A percentile compares a stretch with the other conserved stretches of the same genome.
Evolutionary conservation across 2,329 filamentous ascomycete species (phyloP).

Genomic region (Pseudogymnoascus sp.): DNA sequence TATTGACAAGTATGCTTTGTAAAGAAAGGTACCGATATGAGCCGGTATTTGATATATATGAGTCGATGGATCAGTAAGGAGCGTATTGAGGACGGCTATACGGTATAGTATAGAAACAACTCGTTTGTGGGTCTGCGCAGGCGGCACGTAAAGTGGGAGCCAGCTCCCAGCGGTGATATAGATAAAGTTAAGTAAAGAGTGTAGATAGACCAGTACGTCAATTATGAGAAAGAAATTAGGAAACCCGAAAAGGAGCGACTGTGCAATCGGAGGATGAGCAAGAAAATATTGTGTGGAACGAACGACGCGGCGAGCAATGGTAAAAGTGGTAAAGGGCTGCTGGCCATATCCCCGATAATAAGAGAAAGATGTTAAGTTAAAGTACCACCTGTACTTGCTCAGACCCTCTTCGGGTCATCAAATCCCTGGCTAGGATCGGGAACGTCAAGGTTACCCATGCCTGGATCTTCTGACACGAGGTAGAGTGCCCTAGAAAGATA

Average conservation of each 20-base stretch:
- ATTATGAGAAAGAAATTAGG: slow-evolving; percentile 37
- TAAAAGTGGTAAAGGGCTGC: slow-evolving; percentile 40
- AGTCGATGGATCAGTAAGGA: slow-evolving; percentile 29
- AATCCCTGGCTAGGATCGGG: slow-evolving; percentile 25
- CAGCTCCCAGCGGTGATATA: slow-evolving; percentile 48
- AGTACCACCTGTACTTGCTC: slow-evolving; percentile 7
- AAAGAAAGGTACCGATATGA: slow-evolving; percentile 31
- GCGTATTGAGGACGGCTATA: slow-evolving; percentile 39
- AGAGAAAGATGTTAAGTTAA: slow-evolving; percentile 38
- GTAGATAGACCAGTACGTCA: slow-evolving; percentile 2
- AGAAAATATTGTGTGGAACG: slow-evolving; percentile 38
- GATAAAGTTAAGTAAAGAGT: slow-evolving; percentile 27
- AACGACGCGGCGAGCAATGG: slow-evolving; percentile 32
- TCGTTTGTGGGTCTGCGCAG: slow-evolving; percentile 36
- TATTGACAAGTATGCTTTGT: slow-evolving; percentile 22
- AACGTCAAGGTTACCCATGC: slow-evolving; percentile 25
- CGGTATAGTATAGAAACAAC: slow-evolving; percentile 36
- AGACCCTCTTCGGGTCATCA: slow-evolving; percentile 6
- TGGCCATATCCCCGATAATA: slow-evolving; percentile 47
- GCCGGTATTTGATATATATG: slow-evolving; percentile 15
- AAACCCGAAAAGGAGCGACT: slow-evolving; percentile 47
- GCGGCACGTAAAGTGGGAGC: slow-evolving; percentile 44
- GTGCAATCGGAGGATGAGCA: slow-evolving; percentile 35
- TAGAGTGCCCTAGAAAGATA: background rate
- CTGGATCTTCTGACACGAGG: slow-evolving; percentile 28